These are phyloP conservation scores for Cantharellus cinnabarinus DNA, from an alignment of 768 basidiomycete genomes.

Conservation along the genomic window DNA sequence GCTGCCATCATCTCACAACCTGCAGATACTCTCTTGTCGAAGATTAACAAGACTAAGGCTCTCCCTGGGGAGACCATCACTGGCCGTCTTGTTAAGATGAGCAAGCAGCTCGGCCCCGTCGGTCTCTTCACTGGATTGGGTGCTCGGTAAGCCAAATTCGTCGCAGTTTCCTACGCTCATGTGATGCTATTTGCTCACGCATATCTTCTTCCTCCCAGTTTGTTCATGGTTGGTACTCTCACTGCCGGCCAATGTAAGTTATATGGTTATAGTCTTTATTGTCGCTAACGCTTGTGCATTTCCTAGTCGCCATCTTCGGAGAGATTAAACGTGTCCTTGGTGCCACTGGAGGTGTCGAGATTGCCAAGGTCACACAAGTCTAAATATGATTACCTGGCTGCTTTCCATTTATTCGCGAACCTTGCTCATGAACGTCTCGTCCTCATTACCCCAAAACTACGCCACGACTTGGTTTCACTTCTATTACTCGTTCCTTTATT, in stretches of 20 bases:
- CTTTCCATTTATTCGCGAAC: conserved; percentile 84
- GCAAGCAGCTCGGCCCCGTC: conserved; percentile 19
- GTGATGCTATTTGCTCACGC: background rate
- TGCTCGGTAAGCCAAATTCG: conserved; percentile 11
- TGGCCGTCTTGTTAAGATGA: conserved; percentile 19
- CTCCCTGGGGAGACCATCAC: conserved; percentile 20
- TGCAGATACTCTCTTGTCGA: conserved; percentile 81
- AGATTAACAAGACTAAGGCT: conserved; percentile 65
- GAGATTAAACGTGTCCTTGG: conserved; percentile 20
- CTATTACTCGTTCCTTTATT: no score
- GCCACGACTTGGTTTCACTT: no score
- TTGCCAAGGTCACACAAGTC: conserved; percentile 8
- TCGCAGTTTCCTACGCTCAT: background rate
- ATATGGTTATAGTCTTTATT: background rate
- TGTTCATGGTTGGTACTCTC: conserved; percentile 25
- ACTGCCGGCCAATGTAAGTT: conserved; percentile 20
- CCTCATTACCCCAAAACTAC: no score
- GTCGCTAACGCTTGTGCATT: background rate
- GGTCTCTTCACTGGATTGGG: conserved; percentile 24
- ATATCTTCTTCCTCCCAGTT: conserved; percentile 6
- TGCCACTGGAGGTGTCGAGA: conserved; percentile 17
- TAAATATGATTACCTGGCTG: conserved; percentile 17
- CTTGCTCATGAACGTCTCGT: conserved; percentile 64
- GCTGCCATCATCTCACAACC: conserved; percentile 94
- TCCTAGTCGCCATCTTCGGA: conserved; percentile 16